Evolutionary conservation across 2,329 filamentous ascomycete species (phyloP).

Genomic region (Neonectria coccinea): DNA sequence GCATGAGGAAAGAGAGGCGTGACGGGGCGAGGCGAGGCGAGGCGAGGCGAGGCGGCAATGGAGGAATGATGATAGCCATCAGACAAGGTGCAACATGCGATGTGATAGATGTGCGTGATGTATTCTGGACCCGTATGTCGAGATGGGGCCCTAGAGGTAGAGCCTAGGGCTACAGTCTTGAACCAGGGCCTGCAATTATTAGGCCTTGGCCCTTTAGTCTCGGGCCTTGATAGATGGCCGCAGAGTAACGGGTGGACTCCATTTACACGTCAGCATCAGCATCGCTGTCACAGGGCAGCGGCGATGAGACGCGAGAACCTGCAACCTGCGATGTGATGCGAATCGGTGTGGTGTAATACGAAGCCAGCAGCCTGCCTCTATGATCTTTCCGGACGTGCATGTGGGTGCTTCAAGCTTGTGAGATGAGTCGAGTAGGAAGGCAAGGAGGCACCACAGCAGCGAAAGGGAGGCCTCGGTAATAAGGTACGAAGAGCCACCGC

Average conservation of each 20-base stretch:
- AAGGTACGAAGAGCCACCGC: constrained; percentile 22
- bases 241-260: constrained; percentile 37
- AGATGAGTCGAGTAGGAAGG: constrained; percentile 11
- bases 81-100: constrained; percentile 27
- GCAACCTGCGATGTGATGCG: constrained; percentile 30
- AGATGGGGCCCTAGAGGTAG: constrained; percentile 13
- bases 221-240: constrained; percentile 36
- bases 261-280: constrained; percentile 40
- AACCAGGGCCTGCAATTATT: constrained; percentile 10
- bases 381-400: constrained; percentile 15
- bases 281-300: constrained; percentile 21
- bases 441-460: constrained; percentile 5
- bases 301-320: constrained; percentile 19
- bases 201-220: constrained; percentile 12
- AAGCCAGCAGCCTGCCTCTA: constrained; percentile 13
- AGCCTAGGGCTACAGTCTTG: constrained; percentile 12
- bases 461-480: constrained; percentile 2
- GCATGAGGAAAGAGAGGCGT: constrained; percentile 12
- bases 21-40: constrained; percentile 24
- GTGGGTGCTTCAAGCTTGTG: constrained; percentile 15
- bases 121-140: constrained; percentile 27
- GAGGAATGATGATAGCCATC: constrained; percentile 25
- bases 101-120: constrained; percentile 31
- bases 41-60: constrained; percentile 24
- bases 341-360: constrained; percentile 23